Evolutionary conservation across 2,329 filamentous ascomycete genomes (phyloP).

Genomic region (Fusarium phyllophilum): DNA sequence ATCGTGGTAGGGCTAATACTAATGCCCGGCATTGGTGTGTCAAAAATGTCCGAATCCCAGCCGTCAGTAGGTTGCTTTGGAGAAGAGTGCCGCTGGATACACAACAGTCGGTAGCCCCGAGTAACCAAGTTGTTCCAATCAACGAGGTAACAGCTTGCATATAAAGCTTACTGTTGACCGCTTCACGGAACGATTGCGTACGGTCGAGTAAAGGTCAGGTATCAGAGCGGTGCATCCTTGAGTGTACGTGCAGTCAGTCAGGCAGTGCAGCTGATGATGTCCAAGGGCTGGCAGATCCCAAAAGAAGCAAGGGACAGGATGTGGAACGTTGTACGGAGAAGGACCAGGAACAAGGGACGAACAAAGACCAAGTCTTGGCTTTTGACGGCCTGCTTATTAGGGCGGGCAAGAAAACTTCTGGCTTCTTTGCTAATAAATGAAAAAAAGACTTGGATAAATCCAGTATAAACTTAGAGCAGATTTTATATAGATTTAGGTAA

Average conservation of each 20-base stretch:
- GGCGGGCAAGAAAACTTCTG: neutral
- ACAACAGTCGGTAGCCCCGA: conserved; percentile 33
- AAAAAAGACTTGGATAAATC: neutral
- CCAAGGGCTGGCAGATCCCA: conserved; percentile 17
- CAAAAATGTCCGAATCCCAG: conserved; percentile 33
- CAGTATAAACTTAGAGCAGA: neutral
- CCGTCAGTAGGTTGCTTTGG: conserved; percentile 1
- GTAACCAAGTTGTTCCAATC: conserved; percentile 28
- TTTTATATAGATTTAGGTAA: neutral
- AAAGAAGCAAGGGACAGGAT: conserved; percentile 35
- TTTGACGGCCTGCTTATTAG: neutral
- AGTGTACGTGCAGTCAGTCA: neutral
- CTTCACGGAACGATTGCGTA: conserved; percentile 4
- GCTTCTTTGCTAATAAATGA: neutral
- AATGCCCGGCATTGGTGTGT: conserved; percentile 21
- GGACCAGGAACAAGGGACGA: conserved; percentile 35
- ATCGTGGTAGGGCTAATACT: conserved; percentile 24
- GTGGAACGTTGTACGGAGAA: conserved; percentile 27
- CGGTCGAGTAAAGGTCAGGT: conserved; percentile 17
- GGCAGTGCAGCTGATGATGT: conserved; percentile 18
- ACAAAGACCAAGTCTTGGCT: conserved; percentile 19
- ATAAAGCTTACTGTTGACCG: conserved; percentile 21
- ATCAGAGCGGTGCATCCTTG: conserved; percentile 5
- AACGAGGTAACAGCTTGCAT: conserved; percentile 24
- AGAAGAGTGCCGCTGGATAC: conserved; percentile 22